Evolutionary conservation across 2,329 filamentous ascomycete species (phyloP).

Genomic region (Capronia americana): DNA sequence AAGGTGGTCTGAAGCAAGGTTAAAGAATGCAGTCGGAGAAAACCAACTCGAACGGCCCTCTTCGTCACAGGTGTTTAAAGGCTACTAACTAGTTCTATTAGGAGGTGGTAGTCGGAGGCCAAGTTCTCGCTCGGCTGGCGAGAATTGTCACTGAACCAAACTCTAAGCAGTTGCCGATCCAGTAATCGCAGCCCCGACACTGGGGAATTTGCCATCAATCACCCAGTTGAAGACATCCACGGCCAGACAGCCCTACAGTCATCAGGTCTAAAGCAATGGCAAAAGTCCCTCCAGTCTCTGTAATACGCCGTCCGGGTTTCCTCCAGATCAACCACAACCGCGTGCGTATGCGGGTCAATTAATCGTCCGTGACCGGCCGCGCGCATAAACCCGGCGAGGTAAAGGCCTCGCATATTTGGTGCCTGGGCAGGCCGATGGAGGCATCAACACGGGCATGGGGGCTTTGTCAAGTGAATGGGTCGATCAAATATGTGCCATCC

Average conservation of each 20-base stretch:
- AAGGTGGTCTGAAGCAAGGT: neutral
- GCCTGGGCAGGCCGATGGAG: neutral
- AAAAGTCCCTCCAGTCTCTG: constrained; percentile 2
- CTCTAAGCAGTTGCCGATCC: constrained; percentile 13
- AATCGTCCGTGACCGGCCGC: constrained; percentile 1
- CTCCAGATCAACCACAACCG: neutral
- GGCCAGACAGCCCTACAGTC: neutral
- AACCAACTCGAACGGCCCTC: neutral
- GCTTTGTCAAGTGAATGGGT: neutral
- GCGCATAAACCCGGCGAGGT: constrained; percentile 6
- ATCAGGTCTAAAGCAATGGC: neutral
- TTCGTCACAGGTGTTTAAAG: neutral
- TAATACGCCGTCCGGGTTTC: neutral
- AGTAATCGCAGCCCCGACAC: constrained; percentile 3
- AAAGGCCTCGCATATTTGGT: neutral
- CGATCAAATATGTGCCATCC: neutral
- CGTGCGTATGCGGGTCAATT: neutral
- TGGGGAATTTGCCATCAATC: neutral
- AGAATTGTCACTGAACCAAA: constrained; percentile 7
- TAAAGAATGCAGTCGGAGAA: neutral
- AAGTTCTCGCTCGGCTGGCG: neutral
- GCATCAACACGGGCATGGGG: neutral
- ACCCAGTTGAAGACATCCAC: neutral
- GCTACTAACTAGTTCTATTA: constrained; percentile 1
- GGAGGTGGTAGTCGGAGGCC: constrained; percentile 4